These are phyloP conservation scores for Pyrenophora teres DNA, from an alignment of 2,329 filamentous ascomycete species.

Conservation along the genomic window DNA sequence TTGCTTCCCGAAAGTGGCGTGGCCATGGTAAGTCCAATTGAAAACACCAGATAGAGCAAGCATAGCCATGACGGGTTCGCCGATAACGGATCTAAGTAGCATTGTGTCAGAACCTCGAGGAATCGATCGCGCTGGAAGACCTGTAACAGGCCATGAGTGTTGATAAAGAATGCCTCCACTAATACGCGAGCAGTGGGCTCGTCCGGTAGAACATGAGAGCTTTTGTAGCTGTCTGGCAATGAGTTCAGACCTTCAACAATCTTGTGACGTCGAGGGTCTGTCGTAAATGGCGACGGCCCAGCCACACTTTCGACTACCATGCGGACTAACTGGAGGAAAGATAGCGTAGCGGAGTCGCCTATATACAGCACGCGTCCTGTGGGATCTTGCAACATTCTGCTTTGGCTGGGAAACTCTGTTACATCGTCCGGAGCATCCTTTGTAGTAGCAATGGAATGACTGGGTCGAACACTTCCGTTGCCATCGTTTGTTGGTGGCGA, in stretches of 20 bases:
- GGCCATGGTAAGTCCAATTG: constrained; percentile 65
- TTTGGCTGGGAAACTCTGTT: constrained; percentile 59
- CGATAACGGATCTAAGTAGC: constrained; percentile 60
- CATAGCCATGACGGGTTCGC: constrained; percentile 61
- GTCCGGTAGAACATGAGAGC: constrained; percentile 61
- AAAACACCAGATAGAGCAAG: constrained; percentile 65
- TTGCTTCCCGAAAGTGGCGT: constrained; percentile 56
- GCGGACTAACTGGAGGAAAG: constrained; percentile 64
- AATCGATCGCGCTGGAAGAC: constrained; percentile 62
- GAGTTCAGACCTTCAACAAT: constrained; percentile 61
- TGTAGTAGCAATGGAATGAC: constrained; percentile 39
- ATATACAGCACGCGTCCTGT: constrained; percentile 64
- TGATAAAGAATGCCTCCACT: constrained; percentile 64
- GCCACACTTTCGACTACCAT: constrained; percentile 62
- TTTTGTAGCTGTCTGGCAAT: constrained; percentile 52
- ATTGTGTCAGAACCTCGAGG: constrained; percentile 55
- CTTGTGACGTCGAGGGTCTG: constrained; percentile 61
- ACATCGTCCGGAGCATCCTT: constrained; percentile 60
- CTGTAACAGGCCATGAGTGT: constrained; percentile 66
- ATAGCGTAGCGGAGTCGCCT: constrained; percentile 66
- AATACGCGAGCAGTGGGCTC: constrained; percentile 60
- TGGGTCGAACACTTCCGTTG: constrained; percentile 27
- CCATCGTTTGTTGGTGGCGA: constrained; percentile 27
- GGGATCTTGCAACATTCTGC: constrained; percentile 64
- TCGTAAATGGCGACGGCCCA: constrained; percentile 62